A percentile compares a stretch with the other conserved stretches of the same genome.
Evolutionary conservation across 805 yeast genomes (phyloP).

Genomic region (Pichia rugopelliculosa): DNA sequence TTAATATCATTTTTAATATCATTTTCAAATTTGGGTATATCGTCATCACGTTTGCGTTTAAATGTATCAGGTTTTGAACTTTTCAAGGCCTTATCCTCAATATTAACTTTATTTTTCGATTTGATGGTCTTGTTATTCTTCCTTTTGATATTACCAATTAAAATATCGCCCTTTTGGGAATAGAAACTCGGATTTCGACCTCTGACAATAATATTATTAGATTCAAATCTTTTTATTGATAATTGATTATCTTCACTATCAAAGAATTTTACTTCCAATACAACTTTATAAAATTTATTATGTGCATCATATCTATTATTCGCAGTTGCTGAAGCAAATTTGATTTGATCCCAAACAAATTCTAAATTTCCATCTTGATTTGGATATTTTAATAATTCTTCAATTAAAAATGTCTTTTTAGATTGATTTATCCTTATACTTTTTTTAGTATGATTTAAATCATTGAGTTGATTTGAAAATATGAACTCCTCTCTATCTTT

Average conservation of each 20-base stretch:
- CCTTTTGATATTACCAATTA: constrained; percentile 24
- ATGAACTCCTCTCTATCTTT: constrained; percentile 1
- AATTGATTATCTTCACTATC: constrained; percentile 19
- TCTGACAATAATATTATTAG: constrained; percentile 41
- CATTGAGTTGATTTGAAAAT: not conserved
- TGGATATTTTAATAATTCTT: not conserved
- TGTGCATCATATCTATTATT: constrained; percentile 21
- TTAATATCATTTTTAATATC: not conserved
- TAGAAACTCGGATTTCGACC: constrained; percentile 50
- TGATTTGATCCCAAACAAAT: constrained; percentile 26
- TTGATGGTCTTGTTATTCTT: too few species aligned
- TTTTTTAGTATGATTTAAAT: not conserved
- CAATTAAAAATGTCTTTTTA: not conserved
- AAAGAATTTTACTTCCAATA: constrained; percentile 13
- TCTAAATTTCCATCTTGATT: not conserved
- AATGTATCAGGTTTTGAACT: not conserved
- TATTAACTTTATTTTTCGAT: not conserved
- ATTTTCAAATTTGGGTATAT: not conserved
- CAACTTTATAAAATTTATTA: constrained; percentile 19
- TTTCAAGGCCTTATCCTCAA: not conserved
- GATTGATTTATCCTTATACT: not conserved
- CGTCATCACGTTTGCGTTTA: not conserved
- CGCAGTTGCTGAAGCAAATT: constrained; percentile 27
- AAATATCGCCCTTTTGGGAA: constrained; percentile 37
- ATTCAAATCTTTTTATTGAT: constrained; percentile 13